Percentiles rank a stretch among this genome's conserved stretches.
Conservation (phyloP, 805 yeast species). For the Ogataea henricii region DNA sequence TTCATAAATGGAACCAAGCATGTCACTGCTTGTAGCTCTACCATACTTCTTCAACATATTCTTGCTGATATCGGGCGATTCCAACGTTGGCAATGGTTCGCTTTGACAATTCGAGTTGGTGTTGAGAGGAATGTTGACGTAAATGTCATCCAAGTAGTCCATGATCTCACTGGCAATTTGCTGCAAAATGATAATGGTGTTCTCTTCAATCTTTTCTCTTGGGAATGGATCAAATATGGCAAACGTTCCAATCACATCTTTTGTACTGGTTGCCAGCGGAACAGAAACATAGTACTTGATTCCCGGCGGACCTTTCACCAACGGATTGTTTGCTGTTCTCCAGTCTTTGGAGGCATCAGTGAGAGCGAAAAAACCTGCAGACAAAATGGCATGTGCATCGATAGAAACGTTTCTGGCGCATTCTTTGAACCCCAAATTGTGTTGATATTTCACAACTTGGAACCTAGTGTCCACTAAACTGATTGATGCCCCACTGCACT, state of each 20-base stretch:
- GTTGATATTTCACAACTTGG: constrained; percentile 52
- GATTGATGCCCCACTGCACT: constrained; percentile 55
- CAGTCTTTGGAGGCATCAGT: constrained; percentile 68
- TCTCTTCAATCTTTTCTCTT: constrained; percentile 39
- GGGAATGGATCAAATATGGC: constrained; percentile 57
- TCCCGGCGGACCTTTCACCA: constrained; percentile 61
- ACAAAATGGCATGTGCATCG: constrained; percentile 69
- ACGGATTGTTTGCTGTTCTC: constrained; percentile 64
- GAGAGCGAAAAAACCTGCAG: constrained; percentile 54
- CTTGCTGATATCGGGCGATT: constrained; percentile 13
- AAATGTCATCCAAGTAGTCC: constrained; percentile 41
- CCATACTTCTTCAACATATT: constrained; percentile 45
- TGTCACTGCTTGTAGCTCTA: constrained; percentile 52
- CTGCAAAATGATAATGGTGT: constrained; percentile 39
- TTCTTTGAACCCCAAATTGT: constrained; percentile 48
- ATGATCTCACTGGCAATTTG: constrained; percentile 44
- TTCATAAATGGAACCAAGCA: constrained; percentile 49
- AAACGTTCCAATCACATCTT: constrained; percentile 55
- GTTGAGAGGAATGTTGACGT: constrained; percentile 2
- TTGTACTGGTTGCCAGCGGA: constrained; percentile 46
- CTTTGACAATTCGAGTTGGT: constrained; percentile 1
- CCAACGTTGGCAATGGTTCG: constrained; percentile 9
- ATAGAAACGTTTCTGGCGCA: constrained; percentile 58
- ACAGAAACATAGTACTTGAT: constrained; percentile 68
- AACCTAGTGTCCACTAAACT: constrained; percentile 53